A percentile compares a stretch with the other conserved stretches of the same genome.
phyloP scores from a whole-genome alignment of 179 eudicot species.

The Beta macrorhiza region DNA sequence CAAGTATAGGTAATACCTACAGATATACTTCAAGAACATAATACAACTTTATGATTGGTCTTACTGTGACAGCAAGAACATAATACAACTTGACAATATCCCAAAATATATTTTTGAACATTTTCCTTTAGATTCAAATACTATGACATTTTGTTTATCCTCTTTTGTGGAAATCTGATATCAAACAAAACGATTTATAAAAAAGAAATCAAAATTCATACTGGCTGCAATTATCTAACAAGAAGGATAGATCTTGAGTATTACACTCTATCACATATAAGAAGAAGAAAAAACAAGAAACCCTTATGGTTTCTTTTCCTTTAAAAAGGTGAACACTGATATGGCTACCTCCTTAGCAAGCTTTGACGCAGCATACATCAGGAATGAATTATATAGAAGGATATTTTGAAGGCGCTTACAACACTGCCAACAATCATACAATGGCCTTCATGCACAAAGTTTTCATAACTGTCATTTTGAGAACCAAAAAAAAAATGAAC shows the following conservation, averaged over 20 bases:
- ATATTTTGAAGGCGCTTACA: not conserved
- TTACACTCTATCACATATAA: not conserved
- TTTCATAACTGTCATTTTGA: not conserved
- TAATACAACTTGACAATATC: not conserved
- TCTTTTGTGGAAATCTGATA: not conserved
- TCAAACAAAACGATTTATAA: not conserved
- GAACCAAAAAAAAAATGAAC: not conserved
- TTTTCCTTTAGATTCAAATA: not conserved
- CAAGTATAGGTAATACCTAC: not conserved
- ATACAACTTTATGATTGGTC: not conserved
- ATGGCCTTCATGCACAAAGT: not conserved
- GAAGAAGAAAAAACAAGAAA: not conserved
- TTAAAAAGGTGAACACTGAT: not conserved
- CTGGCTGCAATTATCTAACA: not conserved
- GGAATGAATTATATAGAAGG: not conserved
- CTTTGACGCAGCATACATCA: not conserved
- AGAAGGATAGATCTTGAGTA: not conserved
- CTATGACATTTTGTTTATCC: not conserved
- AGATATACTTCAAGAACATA: not conserved
- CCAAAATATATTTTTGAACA: not conserved
- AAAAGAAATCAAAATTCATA: not conserved
- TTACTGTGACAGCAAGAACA: conserved; percentile 2
- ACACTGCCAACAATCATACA: not conserved
- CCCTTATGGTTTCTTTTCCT: not conserved
- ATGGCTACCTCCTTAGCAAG: not conserved